Conservation (phyloP, 176 grass and related monocot species). For the Oryza meridionalis region DNA sequence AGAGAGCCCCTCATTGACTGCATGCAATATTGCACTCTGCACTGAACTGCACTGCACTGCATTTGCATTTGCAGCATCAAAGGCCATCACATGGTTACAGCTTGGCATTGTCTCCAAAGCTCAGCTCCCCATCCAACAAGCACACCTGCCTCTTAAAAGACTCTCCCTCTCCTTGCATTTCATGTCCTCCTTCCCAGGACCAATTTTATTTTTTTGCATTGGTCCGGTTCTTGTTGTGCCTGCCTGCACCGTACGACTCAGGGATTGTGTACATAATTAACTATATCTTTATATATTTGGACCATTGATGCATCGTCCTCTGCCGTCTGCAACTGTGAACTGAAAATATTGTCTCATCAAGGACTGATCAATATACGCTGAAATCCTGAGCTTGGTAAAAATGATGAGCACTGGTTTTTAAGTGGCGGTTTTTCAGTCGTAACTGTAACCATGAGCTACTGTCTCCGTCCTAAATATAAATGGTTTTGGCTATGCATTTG, state of each 20-base stretch:
- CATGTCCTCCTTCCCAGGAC: neutral
- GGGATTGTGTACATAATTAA: neutral
- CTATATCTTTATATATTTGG: neutral
- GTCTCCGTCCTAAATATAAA: too few species aligned
- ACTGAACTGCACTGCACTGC: neutral
- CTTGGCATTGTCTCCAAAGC: constrained; percentile 32
- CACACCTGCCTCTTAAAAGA: neutral
- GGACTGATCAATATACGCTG: neutral
- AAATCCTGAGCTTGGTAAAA: neutral
- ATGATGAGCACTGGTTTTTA: neutral
- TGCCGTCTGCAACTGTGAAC: neutral
- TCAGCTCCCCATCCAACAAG: neutral
- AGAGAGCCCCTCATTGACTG: neutral
- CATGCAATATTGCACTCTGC: neutral
- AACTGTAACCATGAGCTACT: neutral
- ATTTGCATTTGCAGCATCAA: neutral
- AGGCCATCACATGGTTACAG: constrained; percentile 10
- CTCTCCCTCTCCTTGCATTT: neutral
- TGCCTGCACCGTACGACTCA: neutral
- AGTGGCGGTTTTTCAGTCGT: neutral
- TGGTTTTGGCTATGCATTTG: too few species aligned
- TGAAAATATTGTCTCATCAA: neutral
- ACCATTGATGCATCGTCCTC: neutral
- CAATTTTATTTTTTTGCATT: too few species aligned
- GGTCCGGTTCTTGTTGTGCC: neutral